Evolutionary conservation across 2,329 filamentous ascomycete species (phyloP).

Genomic region (Ceratocystis variospora): DNA sequence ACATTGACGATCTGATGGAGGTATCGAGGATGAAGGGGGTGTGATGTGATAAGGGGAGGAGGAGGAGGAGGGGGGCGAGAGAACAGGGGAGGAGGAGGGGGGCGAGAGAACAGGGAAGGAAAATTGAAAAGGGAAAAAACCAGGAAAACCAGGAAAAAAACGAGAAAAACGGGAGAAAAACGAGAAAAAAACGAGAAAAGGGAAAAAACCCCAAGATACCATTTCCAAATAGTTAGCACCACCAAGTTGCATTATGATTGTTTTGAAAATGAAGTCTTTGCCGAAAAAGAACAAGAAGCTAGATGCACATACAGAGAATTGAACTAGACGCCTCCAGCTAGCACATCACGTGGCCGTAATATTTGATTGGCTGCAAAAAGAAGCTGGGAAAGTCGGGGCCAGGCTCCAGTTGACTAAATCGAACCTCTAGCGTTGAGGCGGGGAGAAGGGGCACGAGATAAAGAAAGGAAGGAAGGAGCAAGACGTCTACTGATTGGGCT

Average conservation of each 20-base stretch:
- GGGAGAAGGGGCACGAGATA: neutral
- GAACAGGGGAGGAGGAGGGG: neutral
- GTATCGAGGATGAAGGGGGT: conserved; percentile 50
- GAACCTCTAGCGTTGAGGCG: neutral
- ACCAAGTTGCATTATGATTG: neutral
- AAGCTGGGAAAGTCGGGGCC: neutral
- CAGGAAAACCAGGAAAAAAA: neutral
- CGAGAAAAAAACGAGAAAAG: neutral
- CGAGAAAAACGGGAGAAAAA: neutral
- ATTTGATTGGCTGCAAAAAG: neutral
- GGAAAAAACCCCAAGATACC: neutral
- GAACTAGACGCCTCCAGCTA: neutral
- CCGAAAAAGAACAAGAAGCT: neutral
- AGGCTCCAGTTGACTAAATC: neutral
- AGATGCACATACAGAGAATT: neutral
- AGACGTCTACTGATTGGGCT: neutral
- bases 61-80: neutral
- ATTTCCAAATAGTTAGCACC: neutral
- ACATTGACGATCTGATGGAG: conserved; percentile 90
- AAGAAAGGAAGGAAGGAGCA: neutral
- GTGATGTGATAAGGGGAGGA: conserved; percentile 27
- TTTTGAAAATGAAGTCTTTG: neutral
- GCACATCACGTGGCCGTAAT: neutral
- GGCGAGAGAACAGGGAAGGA: neutral
- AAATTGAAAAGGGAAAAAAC: neutral